phyloP scores from a whole-genome alignment of 2,329 filamentous ascomycete genomes.

The Gremmenia infestans region DNA sequence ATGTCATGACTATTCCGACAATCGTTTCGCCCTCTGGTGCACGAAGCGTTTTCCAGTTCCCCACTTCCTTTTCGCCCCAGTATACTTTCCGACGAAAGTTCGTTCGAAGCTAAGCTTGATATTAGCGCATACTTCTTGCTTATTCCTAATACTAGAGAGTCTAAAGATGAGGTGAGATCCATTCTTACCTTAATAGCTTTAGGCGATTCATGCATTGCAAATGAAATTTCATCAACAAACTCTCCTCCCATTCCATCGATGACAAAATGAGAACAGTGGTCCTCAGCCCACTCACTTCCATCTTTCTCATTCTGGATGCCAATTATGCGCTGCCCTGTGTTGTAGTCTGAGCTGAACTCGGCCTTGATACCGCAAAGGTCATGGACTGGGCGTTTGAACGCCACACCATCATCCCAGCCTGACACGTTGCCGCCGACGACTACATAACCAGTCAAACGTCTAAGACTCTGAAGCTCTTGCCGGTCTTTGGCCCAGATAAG shows the following conservation, averaged over 20 bases:
- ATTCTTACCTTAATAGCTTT: neutral
- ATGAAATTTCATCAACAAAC: slow-evolving; percentile 1
- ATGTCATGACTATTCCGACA: slow-evolving; percentile 5
- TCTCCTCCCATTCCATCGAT: slow-evolving; percentile 6
- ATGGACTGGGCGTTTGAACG: neutral
- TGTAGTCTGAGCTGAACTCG: neutral
- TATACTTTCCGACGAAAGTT: slow-evolving; percentile 5
- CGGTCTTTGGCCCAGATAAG: slow-evolving; percentile 8
- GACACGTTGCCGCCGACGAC: neutral
- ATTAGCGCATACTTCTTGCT: neutral
- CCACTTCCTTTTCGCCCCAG: neutral
- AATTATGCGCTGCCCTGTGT: neutral
- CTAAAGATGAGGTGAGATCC: neutral
- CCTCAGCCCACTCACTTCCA: neutral
- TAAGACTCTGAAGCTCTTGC: slow-evolving; percentile 1
- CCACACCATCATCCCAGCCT: neutral
- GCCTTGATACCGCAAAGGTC: slow-evolving; percentile 5
- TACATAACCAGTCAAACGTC: slow-evolving; percentile 1
- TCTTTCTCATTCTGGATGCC: neutral
- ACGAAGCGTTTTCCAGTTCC: slow-evolving; percentile 1
- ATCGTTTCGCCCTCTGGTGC: neutral
- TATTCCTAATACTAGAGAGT: neutral
- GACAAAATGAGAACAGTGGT: slow-evolving; percentile 6
- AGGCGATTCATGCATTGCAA: neutral
- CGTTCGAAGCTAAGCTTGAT: neutral